Evolutionary conservation across 1,139 yeast genomes (phyloP).

Genomic region (Suhomyces bribrorum): DNA sequence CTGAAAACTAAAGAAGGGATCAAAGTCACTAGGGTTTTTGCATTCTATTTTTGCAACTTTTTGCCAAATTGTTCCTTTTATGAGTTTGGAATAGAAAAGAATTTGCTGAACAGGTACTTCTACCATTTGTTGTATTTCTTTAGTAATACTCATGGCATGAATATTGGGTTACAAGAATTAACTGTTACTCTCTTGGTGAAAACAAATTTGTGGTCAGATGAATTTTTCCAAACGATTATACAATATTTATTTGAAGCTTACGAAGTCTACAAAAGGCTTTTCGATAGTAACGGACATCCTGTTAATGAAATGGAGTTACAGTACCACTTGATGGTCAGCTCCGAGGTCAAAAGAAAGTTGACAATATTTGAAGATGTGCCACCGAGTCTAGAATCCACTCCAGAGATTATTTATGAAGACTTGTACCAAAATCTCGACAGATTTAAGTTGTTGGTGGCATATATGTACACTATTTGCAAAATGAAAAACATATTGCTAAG

Average conservation of each 20-base stretch:
- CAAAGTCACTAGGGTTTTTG: conserved; percentile 2
- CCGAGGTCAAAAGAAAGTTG: no score
- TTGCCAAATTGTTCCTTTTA: background rate
- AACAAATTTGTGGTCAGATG: conserved; percentile 7
- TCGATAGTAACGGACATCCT: background rate
- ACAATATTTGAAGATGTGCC: background rate
- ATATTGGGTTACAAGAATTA: conserved; percentile 9
- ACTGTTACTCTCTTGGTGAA: conserved; percentile 9
- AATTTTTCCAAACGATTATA: conserved; percentile 9
- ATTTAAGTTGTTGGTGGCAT: conserved; percentile 3
- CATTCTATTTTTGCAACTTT: background rate
- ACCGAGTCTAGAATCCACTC: no score
- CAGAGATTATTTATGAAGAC: background rate
- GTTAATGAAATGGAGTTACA: background rate
- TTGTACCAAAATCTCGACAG: conserved; percentile 5
- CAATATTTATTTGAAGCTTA: conserved; percentile 10
- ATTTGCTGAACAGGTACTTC: conserved; percentile 6
- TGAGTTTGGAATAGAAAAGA: background rate
- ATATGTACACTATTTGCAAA: conserved; percentile 7
- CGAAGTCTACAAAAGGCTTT: conserved; percentile 2
- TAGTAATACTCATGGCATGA: conserved; percentile 4
- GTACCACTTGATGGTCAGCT: background rate
- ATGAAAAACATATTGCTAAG: conserved; percentile 6
- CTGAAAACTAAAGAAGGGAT: conserved; percentile 6
- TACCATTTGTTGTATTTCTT: conserved; percentile 11